phyloP scores from a whole-genome alignment of 257 asterid genomes.

The Nicotiana benthamiana region DNA sequence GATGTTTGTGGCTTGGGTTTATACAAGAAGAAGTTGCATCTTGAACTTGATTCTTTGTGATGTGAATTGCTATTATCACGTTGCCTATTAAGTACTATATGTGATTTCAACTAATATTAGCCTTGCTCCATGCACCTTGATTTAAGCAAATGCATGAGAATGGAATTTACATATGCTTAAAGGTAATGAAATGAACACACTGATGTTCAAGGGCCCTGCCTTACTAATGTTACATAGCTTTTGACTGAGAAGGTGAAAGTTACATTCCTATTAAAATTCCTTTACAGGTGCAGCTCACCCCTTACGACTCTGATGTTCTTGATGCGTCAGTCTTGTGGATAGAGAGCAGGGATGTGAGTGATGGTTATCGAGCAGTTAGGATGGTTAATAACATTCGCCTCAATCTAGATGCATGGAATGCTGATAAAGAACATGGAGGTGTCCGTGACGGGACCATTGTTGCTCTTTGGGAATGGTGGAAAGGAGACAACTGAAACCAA shows the following conservation, averaged over 20 bases:
- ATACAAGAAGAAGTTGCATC: not conserved
- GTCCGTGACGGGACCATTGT: constrained; percentile 70
- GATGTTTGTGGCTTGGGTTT: not conserved
- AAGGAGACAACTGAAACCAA: constrained; percentile 74
- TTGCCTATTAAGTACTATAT: not conserved
- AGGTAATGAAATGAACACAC: not conserved
- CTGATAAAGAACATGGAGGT: constrained; percentile 81
- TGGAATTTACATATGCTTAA: not conserved
- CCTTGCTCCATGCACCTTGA: not conserved
- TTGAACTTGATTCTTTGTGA: not conserved
- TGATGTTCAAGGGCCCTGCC: not conserved
- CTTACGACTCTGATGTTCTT: constrained; percentile 53
- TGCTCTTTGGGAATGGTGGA: constrained; percentile 95
- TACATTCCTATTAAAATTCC: not conserved
- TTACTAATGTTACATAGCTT: not conserved
- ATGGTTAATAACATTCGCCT: constrained; percentile 77
- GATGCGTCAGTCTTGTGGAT: constrained; percentile 90
- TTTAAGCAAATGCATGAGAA: not conserved
- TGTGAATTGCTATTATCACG: not conserved
- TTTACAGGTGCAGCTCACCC: constrained; percentile 31
- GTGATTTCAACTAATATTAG: not conserved
- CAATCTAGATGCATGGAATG: constrained; percentile 74
- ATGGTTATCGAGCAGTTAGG: constrained; percentile 59
- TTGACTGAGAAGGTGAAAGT: not conserved
- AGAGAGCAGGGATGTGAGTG: constrained; percentile 79